phyloP scores from a whole-genome alignment of 345 rosid species.

The Fremontodendron californicum region DNA sequence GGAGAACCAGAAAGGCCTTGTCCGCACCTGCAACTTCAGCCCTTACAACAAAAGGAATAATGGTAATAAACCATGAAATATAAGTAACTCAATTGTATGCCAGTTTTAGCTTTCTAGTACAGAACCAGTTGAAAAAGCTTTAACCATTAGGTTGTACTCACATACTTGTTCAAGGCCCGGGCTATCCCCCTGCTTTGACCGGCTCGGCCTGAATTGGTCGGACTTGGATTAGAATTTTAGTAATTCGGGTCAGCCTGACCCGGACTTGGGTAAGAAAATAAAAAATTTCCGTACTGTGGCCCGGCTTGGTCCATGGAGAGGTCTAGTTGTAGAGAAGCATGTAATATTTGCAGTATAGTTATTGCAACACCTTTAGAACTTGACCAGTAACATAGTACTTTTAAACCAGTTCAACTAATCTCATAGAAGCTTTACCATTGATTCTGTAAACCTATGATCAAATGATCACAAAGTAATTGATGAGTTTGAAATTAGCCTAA shows the following conservation, averaged over 20 bases:
- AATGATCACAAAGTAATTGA: background rate
- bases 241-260: too few relatives aligned
- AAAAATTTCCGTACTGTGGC: too few relatives aligned
- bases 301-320: too few relatives aligned
- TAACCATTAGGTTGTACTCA: constrained; percentile 2
- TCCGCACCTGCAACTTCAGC: constrained; percentile 60
- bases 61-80: background rate
- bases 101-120: background rate
- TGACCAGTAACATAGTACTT: background rate
- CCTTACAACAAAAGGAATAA: constrained; percentile 9
- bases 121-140: background rate
- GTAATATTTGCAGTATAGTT: background rate
- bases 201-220: too few relatives aligned
- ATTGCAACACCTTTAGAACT: background rate
- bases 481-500: background rate
- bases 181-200: too few relatives aligned
- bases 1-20: constrained; percentile 81
- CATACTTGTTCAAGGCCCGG: too few relatives aligned
- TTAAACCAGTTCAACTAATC: constrained; percentile 1
- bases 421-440: background rate
- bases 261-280: too few relatives aligned
- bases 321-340: constrained; percentile 8
- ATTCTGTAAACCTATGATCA: background rate
- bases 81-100: background rate
- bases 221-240: too few relatives aligned